phyloP scores from a whole-genome alignment of 2,329 filamentous ascomycete species.

The Calonectria crousiana region DNA sequence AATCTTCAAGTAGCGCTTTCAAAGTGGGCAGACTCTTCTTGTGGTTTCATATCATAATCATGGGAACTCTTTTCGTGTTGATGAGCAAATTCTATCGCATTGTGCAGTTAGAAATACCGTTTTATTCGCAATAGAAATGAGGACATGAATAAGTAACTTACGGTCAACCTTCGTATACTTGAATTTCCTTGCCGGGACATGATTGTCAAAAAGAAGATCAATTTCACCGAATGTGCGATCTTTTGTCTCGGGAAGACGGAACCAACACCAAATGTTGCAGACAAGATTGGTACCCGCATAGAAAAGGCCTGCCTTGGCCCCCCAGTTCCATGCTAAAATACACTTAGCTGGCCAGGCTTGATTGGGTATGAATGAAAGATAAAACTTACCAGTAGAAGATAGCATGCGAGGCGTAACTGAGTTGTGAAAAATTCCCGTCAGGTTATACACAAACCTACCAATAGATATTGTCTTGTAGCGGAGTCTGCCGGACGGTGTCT shows the following conservation, averaged over 20 bases:
- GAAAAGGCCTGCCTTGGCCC: constrained; percentile 53
- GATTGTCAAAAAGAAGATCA: constrained; percentile 43
- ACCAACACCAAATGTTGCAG: constrained; percentile 53
- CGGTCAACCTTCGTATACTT: constrained; percentile 45
- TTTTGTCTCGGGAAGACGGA: constrained; percentile 47
- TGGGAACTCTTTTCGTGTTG: neutral
- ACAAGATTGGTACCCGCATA: constrained; percentile 48
- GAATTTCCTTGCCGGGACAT: constrained; percentile 40
- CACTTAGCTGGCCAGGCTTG: constrained; percentile 29
- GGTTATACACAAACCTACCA: constrained; percentile 56
- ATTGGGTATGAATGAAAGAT: neutral
- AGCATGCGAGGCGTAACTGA: constrained; percentile 51
- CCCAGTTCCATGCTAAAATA: constrained; percentile 46
- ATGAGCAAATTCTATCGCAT: constrained; percentile 23
- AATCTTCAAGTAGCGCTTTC: neutral
- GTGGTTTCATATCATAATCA: neutral
- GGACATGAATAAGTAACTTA: neutral
- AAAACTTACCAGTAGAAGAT: constrained; percentile 22
- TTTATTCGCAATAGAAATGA: too few species aligned
- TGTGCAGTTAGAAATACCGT: neutral
- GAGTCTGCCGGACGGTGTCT: constrained; percentile 57
- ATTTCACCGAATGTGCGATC: constrained; percentile 46
- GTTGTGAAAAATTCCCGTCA: constrained; percentile 56
- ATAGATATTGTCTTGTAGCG: constrained; percentile 60
- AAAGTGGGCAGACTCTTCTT: neutral